phyloP scores from a whole-genome alignment of 108 stramenopile species.

The Chaetoceros tenuissimus region DNA sequence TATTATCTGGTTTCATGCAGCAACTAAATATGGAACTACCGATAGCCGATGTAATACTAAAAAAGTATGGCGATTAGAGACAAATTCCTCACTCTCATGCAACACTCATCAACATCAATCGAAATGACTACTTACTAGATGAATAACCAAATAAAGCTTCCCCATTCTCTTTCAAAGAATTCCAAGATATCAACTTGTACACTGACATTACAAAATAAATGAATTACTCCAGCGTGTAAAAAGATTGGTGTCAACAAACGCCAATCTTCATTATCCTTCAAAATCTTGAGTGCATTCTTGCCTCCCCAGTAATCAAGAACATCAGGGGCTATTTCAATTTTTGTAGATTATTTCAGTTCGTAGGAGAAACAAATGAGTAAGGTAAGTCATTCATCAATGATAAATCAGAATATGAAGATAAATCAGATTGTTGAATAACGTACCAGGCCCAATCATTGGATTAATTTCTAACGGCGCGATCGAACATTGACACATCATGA shows the following conservation, averaged over 20 bases:
- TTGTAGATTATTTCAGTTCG: no score
- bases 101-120: no score
- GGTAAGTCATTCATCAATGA: no score
- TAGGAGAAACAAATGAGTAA: no score
- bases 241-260: constrained; percentile 71
- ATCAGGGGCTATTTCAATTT: no score
- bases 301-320: constrained; percentile 79
- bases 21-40: constrained; percentile 48
- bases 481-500: constrained; percentile 76
- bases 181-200: constrained; percentile 74
- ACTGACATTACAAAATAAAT: constrained; percentile 57
- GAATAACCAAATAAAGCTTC: constrained; percentile 47
- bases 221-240: constrained; percentile 76
- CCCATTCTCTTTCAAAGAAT: constrained; percentile 83
- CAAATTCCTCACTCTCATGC: no score
- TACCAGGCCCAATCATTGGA: constrained; percentile 77
- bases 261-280: constrained; percentile 70
- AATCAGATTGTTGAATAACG: no score
- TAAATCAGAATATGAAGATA: no score
- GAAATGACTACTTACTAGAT: no score
- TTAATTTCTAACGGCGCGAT: constrained; percentile 66
- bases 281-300: constrained; percentile 71
- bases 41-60: constrained; percentile 45
- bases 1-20: constrained; percentile 58
- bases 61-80: no score